A percentile compares a stretch with the other conserved stretches of the same genome.
Conservation (phyloP, 2,329 filamentous ascomycete species). For the Monilinia fructicola region DNA sequence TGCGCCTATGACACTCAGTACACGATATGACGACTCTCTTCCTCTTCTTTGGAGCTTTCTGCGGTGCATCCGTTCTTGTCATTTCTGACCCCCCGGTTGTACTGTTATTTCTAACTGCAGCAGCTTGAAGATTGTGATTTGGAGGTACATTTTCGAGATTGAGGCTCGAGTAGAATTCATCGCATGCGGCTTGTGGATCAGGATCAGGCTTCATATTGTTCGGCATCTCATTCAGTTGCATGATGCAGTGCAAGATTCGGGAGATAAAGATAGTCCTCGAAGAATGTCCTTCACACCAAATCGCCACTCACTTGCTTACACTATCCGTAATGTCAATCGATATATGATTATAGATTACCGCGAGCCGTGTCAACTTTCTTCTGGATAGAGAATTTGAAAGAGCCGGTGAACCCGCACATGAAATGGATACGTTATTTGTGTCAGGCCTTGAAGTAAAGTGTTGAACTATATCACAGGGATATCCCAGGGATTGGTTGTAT, state of each 20-base stretch:
- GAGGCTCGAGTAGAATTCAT: constrained; percentile 18
- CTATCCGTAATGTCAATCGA: background rate
- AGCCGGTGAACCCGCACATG: too few species aligned
- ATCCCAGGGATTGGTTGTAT: too few species aligned
- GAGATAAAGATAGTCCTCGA: constrained; percentile 56
- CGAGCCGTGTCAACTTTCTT: background rate
- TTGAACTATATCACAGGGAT: too few species aligned
- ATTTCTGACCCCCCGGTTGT: background rate
- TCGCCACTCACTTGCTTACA: constrained; percentile 49
- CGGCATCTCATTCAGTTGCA: constrained; percentile 49
- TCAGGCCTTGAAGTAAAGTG: too few species aligned
- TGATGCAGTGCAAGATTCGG: constrained; percentile 53
- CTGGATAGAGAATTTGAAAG: background rate
- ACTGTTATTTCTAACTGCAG: background rate
- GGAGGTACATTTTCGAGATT: constrained; percentile 11
- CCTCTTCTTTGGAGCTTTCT: constrained; percentile 49
- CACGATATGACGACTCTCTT: constrained; percentile 62
- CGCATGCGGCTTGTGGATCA: constrained; percentile 9
- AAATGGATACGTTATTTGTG: too few species aligned
- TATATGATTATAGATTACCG: background rate
- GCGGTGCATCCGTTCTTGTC: constrained; percentile 21
- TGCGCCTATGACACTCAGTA: constrained; percentile 63
- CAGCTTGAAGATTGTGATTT: constrained; percentile 24
- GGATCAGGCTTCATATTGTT: constrained; percentile 8
- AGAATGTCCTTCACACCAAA: constrained; percentile 52